Evolutionary conservation across 352 stramenopile genomes (phyloP).

Genomic region (Globisporangium heterothallicum): DNA sequence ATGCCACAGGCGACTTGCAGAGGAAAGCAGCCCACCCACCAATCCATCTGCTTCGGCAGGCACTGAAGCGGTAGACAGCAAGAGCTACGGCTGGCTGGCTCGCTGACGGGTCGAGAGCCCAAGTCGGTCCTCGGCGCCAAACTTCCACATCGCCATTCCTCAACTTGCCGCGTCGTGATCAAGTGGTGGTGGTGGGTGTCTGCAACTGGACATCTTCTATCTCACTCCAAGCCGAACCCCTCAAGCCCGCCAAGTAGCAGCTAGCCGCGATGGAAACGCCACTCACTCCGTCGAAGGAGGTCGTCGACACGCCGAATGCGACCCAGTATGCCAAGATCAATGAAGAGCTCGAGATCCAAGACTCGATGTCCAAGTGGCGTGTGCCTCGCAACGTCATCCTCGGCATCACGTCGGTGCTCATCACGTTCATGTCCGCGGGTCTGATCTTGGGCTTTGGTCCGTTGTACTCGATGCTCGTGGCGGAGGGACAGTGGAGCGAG

Average conservation of each 20-base stretch:
- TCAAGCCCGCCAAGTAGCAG: background rate
- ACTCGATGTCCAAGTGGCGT: slow-evolving; percentile 24
- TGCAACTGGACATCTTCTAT: no score
- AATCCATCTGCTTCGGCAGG: no score
- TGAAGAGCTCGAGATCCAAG: slow-evolving; percentile 18
- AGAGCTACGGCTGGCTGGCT: background rate
- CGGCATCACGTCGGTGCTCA: slow-evolving; percentile 20
- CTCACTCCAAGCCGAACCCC: background rate
- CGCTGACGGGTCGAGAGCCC: no score
- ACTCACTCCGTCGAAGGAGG: slow-evolving; percentile 7
- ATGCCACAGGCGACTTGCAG: no score
- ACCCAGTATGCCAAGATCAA: slow-evolving; percentile 12
- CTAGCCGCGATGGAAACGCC: background rate
- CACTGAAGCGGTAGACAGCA: no score
- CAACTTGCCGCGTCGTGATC: slow-evolving; percentile 2
- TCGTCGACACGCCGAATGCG: slow-evolving; percentile 4
- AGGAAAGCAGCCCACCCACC: no score
- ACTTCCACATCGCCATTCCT: slow-evolving; percentile 1
- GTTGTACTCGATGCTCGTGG: slow-evolving; percentile 42
- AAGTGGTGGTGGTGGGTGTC: no score
- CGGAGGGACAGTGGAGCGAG: slow-evolving; percentile 41
- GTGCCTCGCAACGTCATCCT: slow-evolving; percentile 20
- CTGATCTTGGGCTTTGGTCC: slow-evolving; percentile 46
- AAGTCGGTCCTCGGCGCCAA: background rate
- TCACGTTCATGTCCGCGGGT: slow-evolving; percentile 29